These are phyloP conservation scores for Thraustochytrium striatum DNA, from an alignment of 352 stramenopile genomes.

Conservation along the genomic window DNA sequence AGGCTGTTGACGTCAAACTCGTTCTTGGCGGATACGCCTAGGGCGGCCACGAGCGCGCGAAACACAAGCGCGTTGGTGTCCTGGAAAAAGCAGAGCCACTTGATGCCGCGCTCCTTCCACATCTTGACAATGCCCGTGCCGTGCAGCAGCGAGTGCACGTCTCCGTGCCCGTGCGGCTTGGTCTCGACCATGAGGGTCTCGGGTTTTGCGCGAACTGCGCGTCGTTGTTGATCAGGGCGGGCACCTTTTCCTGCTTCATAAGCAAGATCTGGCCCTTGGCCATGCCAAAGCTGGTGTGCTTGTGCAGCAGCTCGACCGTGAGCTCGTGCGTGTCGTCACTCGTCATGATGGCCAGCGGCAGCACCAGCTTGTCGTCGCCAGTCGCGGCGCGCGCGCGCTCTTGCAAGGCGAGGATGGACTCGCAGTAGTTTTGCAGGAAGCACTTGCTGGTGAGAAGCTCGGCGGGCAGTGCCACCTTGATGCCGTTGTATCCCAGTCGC, in stretches of 20 bases:
- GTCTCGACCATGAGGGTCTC: slow-evolving; percentile 71
- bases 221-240: slow-evolving; percentile 72
- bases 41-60: slow-evolving; percentile 46
- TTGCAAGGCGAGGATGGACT: slow-evolving; percentile 86
- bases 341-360: slow-evolving; percentile 96
- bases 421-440: slow-evolving; percentile 88
- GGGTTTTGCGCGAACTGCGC: slow-evolving; percentile 69
- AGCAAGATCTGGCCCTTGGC: slow-evolving; percentile 80
- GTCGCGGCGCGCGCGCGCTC: slow-evolving; percentile 28
- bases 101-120: slow-evolving; percentile 72
- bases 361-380: slow-evolving; percentile 48
- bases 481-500: slow-evolving; percentile 88
- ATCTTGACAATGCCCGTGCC: slow-evolving; percentile 64
- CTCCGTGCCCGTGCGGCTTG: slow-evolving; percentile 96
- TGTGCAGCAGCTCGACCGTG: slow-evolving; percentile 77
- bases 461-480: slow-evolving; percentile 92
- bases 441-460: slow-evolving; percentile 79
- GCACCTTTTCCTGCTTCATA: slow-evolving; percentile 95
- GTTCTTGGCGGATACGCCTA: slow-evolving; percentile 50
- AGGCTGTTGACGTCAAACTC: slow-evolving; percentile 54
- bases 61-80: slow-evolving; percentile 58
- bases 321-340: slow-evolving; percentile 87
- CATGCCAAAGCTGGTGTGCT: slow-evolving; percentile 91
- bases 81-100: slow-evolving; percentile 91
- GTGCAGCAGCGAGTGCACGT: slow-evolving; percentile 91